These are phyloP conservation scores for Volutella citrinella DNA, from an alignment of 2,329 filamentous ascomycete genomes.

Conservation along the genomic window DNA sequence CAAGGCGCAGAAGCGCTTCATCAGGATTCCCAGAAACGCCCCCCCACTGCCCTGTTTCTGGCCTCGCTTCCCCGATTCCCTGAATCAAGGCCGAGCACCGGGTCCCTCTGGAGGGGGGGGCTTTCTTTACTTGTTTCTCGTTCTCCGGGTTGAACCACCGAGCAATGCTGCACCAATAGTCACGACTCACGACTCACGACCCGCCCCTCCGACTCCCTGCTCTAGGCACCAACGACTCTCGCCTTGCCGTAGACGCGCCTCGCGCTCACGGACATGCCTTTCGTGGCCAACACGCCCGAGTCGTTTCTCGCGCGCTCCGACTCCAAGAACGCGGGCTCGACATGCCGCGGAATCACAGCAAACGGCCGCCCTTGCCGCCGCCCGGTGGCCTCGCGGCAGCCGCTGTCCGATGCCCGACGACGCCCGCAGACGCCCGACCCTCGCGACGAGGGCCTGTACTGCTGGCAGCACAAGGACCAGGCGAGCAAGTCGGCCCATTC, in stretches of 20 bases:
- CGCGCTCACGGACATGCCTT: constrained; percentile 32
- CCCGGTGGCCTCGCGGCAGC: constrained; percentile 47
- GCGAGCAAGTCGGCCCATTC: constrained; percentile 50
- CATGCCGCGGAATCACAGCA: constrained; percentile 83
- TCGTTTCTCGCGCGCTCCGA: constrained; percentile 74
- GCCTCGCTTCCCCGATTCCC: too few species aligned
- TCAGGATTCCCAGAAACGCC: constrained; percentile 10
- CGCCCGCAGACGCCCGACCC: constrained; percentile 41
- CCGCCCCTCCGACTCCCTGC: too few species aligned
- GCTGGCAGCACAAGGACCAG: constrained; percentile 95
- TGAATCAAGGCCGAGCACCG: constrained; percentile 16
- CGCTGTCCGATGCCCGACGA: constrained; percentile 14
- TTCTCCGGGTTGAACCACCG: too few species aligned
- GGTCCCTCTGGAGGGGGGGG: too few species aligned
- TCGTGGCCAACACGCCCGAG: constrained; percentile 67
- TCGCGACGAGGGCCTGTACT: constrained; percentile 66
- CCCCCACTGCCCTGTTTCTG: constrained; percentile 2
- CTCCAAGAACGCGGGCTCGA: constrained; percentile 78
- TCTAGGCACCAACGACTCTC: too few species aligned
- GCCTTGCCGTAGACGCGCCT: too few species aligned
- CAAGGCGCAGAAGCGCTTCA: constrained; percentile 15
- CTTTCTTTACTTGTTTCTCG: too few species aligned
- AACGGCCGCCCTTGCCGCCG: constrained; percentile 82
- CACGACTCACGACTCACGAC: too few species aligned
- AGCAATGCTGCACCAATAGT: too few species aligned